Evolutionary conservation across 768 basidiomycete species (phyloP), one percentile per base, ranked within the genome.

Genomic region (Xerocomus spinulosus): DNA sequence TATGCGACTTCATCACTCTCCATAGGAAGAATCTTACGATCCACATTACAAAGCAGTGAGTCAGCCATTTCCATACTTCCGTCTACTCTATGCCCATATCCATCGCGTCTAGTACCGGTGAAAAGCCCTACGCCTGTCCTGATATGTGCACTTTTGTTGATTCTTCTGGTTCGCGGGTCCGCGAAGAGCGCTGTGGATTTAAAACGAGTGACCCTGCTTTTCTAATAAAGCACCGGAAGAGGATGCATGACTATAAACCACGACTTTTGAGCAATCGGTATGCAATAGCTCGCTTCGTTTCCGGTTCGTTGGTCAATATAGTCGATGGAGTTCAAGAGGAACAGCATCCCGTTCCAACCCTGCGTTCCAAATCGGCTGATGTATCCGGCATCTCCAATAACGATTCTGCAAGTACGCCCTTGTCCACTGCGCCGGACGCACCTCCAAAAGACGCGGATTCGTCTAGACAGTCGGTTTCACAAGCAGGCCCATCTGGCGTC

Each of bases 191-290:
- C 2, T 63, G 62, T 33, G 30, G 35, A 1, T 63, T 54, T 42
- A 50, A 34, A 42, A 65, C 62, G 1, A 51, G 52, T 13, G 63
- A 63, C 38, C 63, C 63, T 1, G 58, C 61, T 0, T 51, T 56
- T 12, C 36, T 63, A 35, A 56, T 58, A 7, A 62, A 57, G 26
- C 62, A 63, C 30, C 61, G 63, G 2, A 65, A 60, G 39, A 45
- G 26, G 14, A 14, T 25, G 20, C 62, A 63, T 14, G 52, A 49
- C 2, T 54, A 65, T 33, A 28, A 56, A 12, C 63, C 54, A 14
- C 51, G 18, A 44, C 21, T 36, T n/a, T n/a, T n/a, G n/a, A n/a
- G n/a, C 5, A 42, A 10, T 15, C 52, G 57, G 9, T 5, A 18
- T 43, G 18, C 15, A 30, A 37, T 1, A 7, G 0, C 20, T 13